A percentile compares a stretch with the other conserved stretches of the same genome.
Conservation (phyloP, 176 grass and related monocot species). For the Canna indica region DNA sequence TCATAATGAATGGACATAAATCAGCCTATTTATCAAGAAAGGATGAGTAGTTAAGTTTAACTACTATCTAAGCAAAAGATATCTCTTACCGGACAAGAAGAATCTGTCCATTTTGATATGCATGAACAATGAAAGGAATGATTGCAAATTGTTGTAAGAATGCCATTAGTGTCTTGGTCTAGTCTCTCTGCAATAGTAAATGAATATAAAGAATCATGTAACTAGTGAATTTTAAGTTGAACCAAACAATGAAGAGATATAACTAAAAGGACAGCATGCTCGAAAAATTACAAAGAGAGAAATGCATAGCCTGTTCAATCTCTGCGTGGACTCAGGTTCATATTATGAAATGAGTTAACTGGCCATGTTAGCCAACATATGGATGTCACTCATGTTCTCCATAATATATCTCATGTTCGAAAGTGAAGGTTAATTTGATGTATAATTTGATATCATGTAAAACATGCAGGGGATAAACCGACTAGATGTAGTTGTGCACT, state of each 20-base stretch:
- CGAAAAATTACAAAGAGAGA: neutral
- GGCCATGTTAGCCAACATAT: no score
- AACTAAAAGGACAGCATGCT: neutral
- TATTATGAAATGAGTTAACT: no score
- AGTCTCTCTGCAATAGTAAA: constrained; percentile 47
- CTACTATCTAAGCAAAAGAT: neutral
- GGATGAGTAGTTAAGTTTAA: neutral
- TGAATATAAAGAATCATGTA: constrained; percentile 1
- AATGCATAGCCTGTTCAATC: no score
- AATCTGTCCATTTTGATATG: constrained; percentile 98
- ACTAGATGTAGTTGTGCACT: no score
- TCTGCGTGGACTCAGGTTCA: no score
- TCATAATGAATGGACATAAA: neutral
- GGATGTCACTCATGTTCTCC: no score
- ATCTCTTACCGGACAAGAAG: constrained; percentile 76
- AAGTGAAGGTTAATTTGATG: no score
- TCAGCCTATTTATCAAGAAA: neutral
- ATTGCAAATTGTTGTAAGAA: constrained; percentile 93
- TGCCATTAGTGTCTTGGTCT: constrained; percentile 85
- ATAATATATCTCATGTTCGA: no score
- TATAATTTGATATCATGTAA: no score
- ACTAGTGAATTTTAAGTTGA: neutral
- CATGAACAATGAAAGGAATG: constrained; percentile 94
- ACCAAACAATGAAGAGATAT: neutral
- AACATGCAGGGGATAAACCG: no score